These are phyloP conservation scores for Arthrobotrys sphaeroides DNA, from an alignment of 2,329 filamentous ascomycete species.

Conservation along the genomic window DNA sequence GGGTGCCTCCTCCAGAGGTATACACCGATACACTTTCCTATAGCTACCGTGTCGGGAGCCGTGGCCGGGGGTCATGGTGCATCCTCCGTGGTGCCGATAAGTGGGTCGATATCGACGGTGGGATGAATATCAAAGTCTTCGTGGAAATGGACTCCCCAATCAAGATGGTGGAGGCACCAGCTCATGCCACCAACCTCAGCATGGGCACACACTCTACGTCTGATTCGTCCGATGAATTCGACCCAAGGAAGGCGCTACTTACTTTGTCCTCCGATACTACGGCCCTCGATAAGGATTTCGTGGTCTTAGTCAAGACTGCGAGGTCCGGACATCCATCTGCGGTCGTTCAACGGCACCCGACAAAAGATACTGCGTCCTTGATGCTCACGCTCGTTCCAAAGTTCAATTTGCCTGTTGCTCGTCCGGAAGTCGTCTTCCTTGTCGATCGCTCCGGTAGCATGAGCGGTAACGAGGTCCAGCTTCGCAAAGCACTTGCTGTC, in stretches of 20 bases:
- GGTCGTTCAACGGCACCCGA: conserved; percentile 73
- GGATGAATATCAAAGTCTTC: conserved; percentile 69
- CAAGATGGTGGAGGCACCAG: conserved; percentile 72
- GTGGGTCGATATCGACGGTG: conserved; percentile 58
- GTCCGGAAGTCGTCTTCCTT: conserved; percentile 75
- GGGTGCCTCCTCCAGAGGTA: conserved; percentile 63
- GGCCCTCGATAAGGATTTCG: conserved; percentile 72
- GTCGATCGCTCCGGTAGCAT: conserved; percentile 78
- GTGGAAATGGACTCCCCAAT: conserved; percentile 67
- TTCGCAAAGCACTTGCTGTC: conserved; percentile 68
- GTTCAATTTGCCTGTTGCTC: conserved; percentile 69
- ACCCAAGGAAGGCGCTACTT: conserved; percentile 71
- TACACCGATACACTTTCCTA: conserved; percentile 42
- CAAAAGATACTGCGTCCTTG: conserved; percentile 71
- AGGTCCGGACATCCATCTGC: conserved; percentile 71
- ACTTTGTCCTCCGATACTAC: conserved; percentile 67
- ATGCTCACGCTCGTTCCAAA: conserved; percentile 77
- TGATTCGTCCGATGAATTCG: conserved; percentile 59
- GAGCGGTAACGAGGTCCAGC: conserved; percentile 66
- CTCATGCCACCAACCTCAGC: conserved; percentile 73
- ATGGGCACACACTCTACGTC: conserved; percentile 68
- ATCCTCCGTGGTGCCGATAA: conserved; percentile 7
- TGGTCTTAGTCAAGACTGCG: conserved; percentile 68
- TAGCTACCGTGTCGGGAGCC: conserved; percentile 30
- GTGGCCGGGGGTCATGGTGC: conserved; percentile 18